phyloP scores from a whole-genome alignment of 306 rosid genomes.

The Cucumis melo region DNA sequence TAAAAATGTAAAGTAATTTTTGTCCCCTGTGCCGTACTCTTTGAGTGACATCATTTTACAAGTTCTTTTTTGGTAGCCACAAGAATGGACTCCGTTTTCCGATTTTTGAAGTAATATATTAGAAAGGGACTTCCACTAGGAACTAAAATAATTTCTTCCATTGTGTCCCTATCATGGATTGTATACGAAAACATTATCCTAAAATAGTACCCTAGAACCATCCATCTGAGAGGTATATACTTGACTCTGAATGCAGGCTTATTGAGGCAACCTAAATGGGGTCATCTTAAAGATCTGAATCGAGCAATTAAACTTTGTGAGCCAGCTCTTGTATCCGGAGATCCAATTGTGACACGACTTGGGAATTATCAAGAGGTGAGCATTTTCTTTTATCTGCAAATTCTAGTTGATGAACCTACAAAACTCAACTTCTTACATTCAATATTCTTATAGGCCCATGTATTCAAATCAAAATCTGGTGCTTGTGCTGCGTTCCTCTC shows the following conservation, averaged over 20 bases:
- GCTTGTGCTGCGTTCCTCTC: constrained; percentile 95
- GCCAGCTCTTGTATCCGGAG: constrained; percentile 78
- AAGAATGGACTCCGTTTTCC: neutral
- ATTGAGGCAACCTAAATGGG: constrained; percentile 86
- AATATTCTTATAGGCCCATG: constrained; percentile 53
- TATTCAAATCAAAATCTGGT: constrained; percentile 68
- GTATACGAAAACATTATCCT: too few species aligned
- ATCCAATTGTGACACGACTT: constrained; percentile 47
- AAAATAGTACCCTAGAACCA: neutral
- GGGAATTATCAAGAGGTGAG: constrained; percentile 74
- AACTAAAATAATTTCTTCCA: too few species aligned
- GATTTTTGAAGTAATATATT: too few species aligned
- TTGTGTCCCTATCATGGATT: too few species aligned
- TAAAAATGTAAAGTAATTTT: neutral
- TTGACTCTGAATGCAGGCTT: constrained; percentile 40
- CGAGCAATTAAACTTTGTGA: constrained; percentile 85
- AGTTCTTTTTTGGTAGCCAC: neutral
- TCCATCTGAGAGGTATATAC: neutral
- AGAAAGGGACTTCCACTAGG: too few species aligned
- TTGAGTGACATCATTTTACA: neutral
- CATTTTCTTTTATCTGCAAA: constrained; percentile 2
- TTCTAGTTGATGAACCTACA: constrained; percentile 6
- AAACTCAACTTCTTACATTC: constrained; percentile 3
- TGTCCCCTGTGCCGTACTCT: neutral
- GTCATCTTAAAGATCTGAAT: constrained; percentile 89